These are phyloP conservation scores for Inga leiocalycina DNA, from an alignment of 306 rosid species.

Conservation along the genomic window DNA sequence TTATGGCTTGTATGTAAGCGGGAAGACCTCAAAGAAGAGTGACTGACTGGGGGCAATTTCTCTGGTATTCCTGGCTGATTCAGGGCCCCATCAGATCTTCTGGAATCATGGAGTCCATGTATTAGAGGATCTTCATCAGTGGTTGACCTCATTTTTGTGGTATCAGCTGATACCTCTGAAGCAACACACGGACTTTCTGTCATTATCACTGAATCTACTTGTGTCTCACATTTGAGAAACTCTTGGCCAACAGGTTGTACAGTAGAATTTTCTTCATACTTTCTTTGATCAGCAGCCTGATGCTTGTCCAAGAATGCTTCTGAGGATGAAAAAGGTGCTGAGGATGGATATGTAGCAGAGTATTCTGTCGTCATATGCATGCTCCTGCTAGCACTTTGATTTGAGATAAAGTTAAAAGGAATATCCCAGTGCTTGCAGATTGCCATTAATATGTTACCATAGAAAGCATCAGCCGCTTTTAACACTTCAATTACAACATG, in stretches of 20 bases:
- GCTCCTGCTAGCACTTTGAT: slow-evolving; percentile 34
- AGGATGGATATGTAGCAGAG: slow-evolving; percentile 37
- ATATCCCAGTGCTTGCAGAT: slow-evolving; percentile 72
- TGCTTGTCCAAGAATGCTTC: slow-evolving; percentile 46
- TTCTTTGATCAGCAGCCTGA: slow-evolving; percentile 42
- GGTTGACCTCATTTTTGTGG: slow-evolving; percentile 46
- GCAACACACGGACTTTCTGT: slow-evolving; percentile 55
- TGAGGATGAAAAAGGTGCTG: slow-evolving; percentile 42
- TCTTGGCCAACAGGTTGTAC: slow-evolving; percentile 43
- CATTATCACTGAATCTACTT: slow-evolving; percentile 41
- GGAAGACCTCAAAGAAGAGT: slow-evolving; percentile 47
- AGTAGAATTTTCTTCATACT: slow-evolving; percentile 44
- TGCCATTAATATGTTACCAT: slow-evolving; percentile 62
- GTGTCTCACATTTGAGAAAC: slow-evolving; percentile 41
- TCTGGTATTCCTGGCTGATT: slow-evolving; percentile 49
- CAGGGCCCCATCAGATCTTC: slow-evolving; percentile 41
- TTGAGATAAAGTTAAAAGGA: slow-evolving; percentile 44
- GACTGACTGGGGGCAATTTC: slow-evolving; percentile 39
- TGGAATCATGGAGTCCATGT: slow-evolving; percentile 37
- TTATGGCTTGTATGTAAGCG: slow-evolving; percentile 46
- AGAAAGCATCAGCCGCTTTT: slow-evolving; percentile 58
- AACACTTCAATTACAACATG: slow-evolving; percentile 66
- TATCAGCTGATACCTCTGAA: slow-evolving; percentile 64
- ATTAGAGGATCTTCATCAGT: slow-evolving; percentile 38
- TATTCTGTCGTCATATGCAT: slow-evolving; percentile 35